Percentiles rank a stretch among this genome's conserved stretches.
Conservation (phyloP, 306 rosid species). For the Cajanus cajan region DNA sequence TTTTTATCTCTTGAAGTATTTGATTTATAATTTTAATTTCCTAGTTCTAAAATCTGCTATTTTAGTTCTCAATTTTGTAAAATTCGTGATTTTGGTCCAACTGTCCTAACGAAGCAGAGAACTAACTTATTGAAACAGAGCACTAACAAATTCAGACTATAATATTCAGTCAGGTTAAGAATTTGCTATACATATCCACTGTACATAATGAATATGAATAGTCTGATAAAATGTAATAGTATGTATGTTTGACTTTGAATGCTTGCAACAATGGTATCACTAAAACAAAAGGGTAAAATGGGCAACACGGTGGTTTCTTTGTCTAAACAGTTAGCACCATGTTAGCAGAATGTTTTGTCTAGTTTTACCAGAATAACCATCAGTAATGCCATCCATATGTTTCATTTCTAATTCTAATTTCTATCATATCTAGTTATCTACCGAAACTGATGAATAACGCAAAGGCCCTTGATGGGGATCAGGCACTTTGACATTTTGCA, state of each 20-base stretch:
- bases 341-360: constrained; percentile 14
- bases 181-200: constrained; percentile 13
- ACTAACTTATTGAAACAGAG: too few species aligned
- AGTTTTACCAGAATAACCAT: neutral
- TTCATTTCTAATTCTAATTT: neutral
- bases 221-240: neutral
- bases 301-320: constrained; percentile 6
- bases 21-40: too few species aligned
- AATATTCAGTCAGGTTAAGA: neutral
- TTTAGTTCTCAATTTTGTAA: too few species aligned
- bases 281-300: neutral
- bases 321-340: constrained; percentile 3
- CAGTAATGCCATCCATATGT: neutral
- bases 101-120: too few species aligned
- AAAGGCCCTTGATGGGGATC: constrained; percentile 37
- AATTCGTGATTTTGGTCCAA: too few species aligned
- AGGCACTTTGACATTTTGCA: constrained; percentile 35
- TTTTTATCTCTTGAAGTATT: too few species aligned
- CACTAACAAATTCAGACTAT: too few species aligned
- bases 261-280: neutral
- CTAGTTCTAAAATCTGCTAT: too few species aligned
- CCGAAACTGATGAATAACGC: constrained; percentile 35
- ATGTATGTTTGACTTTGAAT: neutral
- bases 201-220: constrained; percentile 20
- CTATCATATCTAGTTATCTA: constrained; percentile 7